These are phyloP conservation scores for Wickerhamiella slavikovae DNA, from an alignment of 805 yeast species.

Conservation along the genomic window DNA sequence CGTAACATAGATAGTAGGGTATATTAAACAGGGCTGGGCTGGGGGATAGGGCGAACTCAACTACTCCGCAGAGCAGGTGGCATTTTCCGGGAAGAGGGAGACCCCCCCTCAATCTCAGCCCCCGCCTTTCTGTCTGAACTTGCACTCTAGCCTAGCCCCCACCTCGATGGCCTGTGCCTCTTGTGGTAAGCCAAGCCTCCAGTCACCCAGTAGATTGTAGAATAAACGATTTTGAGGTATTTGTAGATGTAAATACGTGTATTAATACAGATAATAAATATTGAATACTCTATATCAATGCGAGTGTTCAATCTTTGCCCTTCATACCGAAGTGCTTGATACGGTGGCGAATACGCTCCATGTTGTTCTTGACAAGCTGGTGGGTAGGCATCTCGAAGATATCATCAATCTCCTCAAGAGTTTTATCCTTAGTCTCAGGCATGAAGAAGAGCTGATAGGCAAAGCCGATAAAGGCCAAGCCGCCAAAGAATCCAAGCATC, in stretches of 20 bases:
- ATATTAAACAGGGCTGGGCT: no score
- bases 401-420: conserved; percentile 53
- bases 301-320: not conserved
- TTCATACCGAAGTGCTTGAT: not conserved
- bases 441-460: conserved; percentile 26
- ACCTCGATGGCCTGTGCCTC: no score
- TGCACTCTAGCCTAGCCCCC: no score
- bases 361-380: conserved; percentile 17
- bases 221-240: no score
- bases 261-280: no score
- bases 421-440: conserved; percentile 54
- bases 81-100: no score
- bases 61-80: no score
- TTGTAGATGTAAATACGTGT: not conserved
- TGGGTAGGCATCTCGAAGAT: conserved; percentile 31
- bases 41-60: no score
- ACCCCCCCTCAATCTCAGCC: no score
- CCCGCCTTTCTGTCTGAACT: no score
- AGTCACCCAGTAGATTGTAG: not conserved
- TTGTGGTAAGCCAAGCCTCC: not conserved
- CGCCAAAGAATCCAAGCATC: conserved; percentile 47
- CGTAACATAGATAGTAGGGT: no score
- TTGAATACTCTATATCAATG: no score
- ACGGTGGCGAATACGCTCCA: conserved; percentile 9
- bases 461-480: conserved; percentile 36